Evolutionary conservation across 768 basidiomycete species (phyloP), one percentile per base, ranked within the genome.

Genomic region (Lentinus brumalis): DNA sequence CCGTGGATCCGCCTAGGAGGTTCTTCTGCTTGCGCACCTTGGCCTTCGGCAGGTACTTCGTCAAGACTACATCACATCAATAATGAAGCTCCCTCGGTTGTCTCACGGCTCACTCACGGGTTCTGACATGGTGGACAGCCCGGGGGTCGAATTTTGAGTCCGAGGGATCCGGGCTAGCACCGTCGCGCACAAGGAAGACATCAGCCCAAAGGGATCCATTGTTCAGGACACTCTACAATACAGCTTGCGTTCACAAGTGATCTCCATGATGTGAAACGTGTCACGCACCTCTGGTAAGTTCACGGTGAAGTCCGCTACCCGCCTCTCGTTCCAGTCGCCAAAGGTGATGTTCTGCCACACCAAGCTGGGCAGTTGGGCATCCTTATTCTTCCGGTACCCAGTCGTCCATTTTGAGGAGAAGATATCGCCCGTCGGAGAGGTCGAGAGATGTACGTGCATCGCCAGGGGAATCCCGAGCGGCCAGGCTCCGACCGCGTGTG

Each of bases 131-230:
- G 63, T 91, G 86, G 5, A 94, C 80, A 53, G 83, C 78, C 11
- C 75, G 70, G 6, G 80, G 78, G 57, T 84, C 76, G 70, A 86
- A 94, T 0, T 73, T 63, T 29, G 78, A 66, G 55, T 80, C 78
- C 11, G 79, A 74, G 9, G 89, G 90, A 66, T 94, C 79, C 0
- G 88, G 89, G 65, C 79, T 85, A 10, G 83, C 81, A 0, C 84
- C 85, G 46, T 89, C 81, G 63, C 82, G 86, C 0, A 86, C 81
- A 8, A 96, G 73, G 71, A 89, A 91, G 5, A 94, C 79, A 67
- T 96, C 91, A 15, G 89, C 89, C 89, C 90, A 96, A 50, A 95
- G 73, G 2, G 90, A 85, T 11, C 84, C 90, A 70, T 96, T 96
- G 58, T 79, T 79, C 69, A 90, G 80, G 11, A 94, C 94, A 51